Base-by-base conservation (phyloP, 164 flowering plant species). In the Hamamelis virginiana region DNA sequence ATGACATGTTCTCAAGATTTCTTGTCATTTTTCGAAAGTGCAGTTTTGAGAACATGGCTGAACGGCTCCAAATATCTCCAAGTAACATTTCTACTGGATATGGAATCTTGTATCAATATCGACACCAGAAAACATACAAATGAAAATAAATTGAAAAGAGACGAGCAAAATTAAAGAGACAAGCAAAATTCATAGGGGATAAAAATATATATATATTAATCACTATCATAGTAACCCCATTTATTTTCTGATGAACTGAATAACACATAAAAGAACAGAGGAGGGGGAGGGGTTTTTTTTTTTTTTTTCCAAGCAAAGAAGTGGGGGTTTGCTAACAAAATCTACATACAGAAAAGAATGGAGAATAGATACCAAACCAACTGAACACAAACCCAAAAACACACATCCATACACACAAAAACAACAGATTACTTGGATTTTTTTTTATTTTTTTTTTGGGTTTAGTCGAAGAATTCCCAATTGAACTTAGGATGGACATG, bases 391-490 rank as follows among this genome's bases (percentile, higher is more conserved):
- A 66, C 68, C 59, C 59, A 62, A 66, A 64, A 38, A 71, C 68
- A 63, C 78, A 77, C 71, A 67, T 78, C 72, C 74, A 74, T 74
- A 73, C 76, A 68, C 68, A 67, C 10, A 69, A 47, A 58, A 61
- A 65, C 43, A 61, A 67, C 38, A 63, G n/a, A 55, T 60, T 13
- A 52, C 38, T 50, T 43, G 21, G 70, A 47, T 33, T 33, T 59
- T 26, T n/a, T n/a, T n/a, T n/a, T n/a, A n/a, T n/a, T n/a, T n/a
- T n/a, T n/a, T n/a, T n/a, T n/a, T n/a, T 50, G 0, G 41, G 25
- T 70, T 78, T 57, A 84, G 66, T 81, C 78, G 55, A 80, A 83
- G 72, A 80, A 77, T 61, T 86, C 87, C 89, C 89, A 86, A 23
- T 62, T 69, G 76, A 86, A 79, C 58, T 74, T 80, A 2, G 84